Evolutionary conservation across 2,329 filamentous ascomycete genomes (phyloP), one percentile per base, ranked within the genome.

Genomic region (Fusarium sp.): DNA sequence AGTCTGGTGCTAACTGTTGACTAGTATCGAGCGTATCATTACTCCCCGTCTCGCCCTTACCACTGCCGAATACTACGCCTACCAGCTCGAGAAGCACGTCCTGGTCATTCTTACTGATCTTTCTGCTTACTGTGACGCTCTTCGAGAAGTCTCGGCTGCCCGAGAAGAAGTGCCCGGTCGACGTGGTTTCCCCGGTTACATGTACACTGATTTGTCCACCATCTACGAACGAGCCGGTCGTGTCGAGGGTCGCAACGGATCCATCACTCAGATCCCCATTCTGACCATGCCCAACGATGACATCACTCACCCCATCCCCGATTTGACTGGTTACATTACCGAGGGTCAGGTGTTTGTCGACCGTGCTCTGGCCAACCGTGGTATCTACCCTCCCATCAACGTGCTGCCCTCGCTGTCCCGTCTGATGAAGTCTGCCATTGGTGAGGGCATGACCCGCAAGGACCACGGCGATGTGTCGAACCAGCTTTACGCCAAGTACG

Each of bases 121-220:
- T 75, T 96, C 96, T 1, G 93, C 96, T 54, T 99, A 99, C 87
- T 99, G 96, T 81, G 96, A 99, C 81, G 96, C 96, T 72, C 91
- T 99, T 72, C 96, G 96, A 88, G 96, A 99, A 83, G 96, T 99
- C 55, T 99, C 96, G 13, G 95, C 96, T 59, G 96, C 96, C 58
- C 90, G 96, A 84, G 96, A 99, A 87, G 96, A 99, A 90, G 96
- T 99, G 44, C 96, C 96, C 40, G 96, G 96, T 87, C 95, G 96
- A 81, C 95, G 96, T 90, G 96, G 96, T 88, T 99, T 96, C 85
- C 96, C 96, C 58, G 96, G 96, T 92, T 99, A 99, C 88, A 99
- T 99, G 96, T 99, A 99, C 87, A 99, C 96, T 74, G 96, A 99
- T 89, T 92, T 99, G 90, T 97, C 96, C 65, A 99, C 96, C 78